These are phyloP conservation scores for Candida stauntonica DNA, from an alignment of 805 yeast genomes.

Conservation along the genomic window DNA sequence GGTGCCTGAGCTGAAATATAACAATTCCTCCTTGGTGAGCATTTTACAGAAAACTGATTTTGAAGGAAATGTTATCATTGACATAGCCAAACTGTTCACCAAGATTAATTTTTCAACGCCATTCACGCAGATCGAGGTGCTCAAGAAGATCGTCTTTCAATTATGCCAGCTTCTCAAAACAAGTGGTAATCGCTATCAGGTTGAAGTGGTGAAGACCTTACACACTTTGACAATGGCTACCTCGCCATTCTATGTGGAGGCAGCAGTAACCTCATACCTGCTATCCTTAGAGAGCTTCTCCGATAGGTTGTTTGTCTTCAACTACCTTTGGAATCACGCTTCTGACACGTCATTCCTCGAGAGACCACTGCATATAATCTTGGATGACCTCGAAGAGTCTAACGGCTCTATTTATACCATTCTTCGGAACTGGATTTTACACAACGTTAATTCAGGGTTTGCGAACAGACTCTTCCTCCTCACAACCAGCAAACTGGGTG, in stretches of 20 bases:
- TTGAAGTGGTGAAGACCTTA: conserved; percentile 63
- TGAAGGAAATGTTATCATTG: conserved; percentile 21
- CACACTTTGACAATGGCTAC: conserved; percentile 56
- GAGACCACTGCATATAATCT: conserved; percentile 60
- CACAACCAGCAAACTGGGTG: conserved; percentile 50
- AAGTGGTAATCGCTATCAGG: conserved; percentile 48
- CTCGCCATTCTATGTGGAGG: conserved; percentile 59
- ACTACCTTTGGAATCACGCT: conserved; percentile 73
- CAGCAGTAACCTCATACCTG: conserved; percentile 59
- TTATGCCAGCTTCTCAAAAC: conserved; percentile 17
- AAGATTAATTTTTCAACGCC: conserved; percentile 26
- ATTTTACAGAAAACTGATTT: too few relatives aligned
- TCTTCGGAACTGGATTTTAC: conserved; percentile 46
- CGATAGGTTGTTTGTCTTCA: conserved; percentile 49
- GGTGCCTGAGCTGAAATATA: conserved; percentile 41
- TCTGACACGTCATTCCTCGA: conserved; percentile 45
- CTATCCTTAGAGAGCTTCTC: conserved; percentile 35
- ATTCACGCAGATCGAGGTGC: conserved; percentile 20
- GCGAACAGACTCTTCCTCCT: conserved; percentile 57
- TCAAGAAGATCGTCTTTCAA: conserved; percentile 18
- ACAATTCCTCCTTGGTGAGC: conserved; percentile 26
- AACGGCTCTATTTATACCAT: conserved; percentile 39
- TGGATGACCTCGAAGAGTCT: conserved; percentile 55
- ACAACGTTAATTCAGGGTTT: conserved; percentile 46
- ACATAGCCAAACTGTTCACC: conserved; percentile 29